A percentile compares a stretch with the other conserved stretches of the same genome.
phyloP scores from a whole-genome alignment of 768 basidiomycete species.

The Naganishia friedmannii region DNA sequence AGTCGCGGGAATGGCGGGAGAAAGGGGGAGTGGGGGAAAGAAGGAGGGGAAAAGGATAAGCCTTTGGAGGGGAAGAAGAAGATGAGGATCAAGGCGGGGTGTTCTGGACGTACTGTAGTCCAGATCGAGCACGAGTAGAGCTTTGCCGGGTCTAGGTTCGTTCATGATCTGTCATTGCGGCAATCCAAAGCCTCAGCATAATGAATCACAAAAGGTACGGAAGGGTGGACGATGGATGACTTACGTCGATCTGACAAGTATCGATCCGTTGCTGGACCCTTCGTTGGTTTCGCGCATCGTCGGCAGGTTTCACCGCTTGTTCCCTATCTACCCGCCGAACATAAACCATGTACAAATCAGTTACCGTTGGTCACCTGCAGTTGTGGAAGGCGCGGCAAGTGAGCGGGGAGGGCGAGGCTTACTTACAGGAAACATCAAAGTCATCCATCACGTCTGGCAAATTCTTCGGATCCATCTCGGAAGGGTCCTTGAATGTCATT shows the following conservation, averaged over 20 bases:
- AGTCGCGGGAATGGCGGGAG: conserved; percentile 54
- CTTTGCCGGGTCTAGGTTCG: conserved; percentile 72
- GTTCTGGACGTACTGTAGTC: conserved; percentile 67
- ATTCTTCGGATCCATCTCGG: conserved; percentile 53
- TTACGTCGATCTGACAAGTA: conserved; percentile 54
- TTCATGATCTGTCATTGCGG: conserved; percentile 61
- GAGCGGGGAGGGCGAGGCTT: no score
- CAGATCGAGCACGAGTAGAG: conserved; percentile 78
- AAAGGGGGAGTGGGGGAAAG: background rate
- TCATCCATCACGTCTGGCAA: conserved; percentile 60
- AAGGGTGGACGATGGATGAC: no score
- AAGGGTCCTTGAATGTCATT: conserved; percentile 77
- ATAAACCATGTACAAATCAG: background rate
- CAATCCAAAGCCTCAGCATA: background rate
- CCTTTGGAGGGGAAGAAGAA: background rate
- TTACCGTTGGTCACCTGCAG: no score
- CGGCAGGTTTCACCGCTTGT: conserved; percentile 55
- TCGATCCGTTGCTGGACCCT: conserved; percentile 72
- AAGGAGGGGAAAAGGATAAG: background rate
- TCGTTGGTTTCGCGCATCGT: conserved; percentile 75
- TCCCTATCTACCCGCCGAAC: conserved; percentile 3
- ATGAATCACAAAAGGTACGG: background rate
- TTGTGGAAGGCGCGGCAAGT: no score
- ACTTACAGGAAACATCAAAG: conserved; percentile 66
- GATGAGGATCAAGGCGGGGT: background rate